phyloP scores from a whole-genome alignment of 2,329 filamentous ascomycete species.

The Penicillium capsulatum region DNA sequence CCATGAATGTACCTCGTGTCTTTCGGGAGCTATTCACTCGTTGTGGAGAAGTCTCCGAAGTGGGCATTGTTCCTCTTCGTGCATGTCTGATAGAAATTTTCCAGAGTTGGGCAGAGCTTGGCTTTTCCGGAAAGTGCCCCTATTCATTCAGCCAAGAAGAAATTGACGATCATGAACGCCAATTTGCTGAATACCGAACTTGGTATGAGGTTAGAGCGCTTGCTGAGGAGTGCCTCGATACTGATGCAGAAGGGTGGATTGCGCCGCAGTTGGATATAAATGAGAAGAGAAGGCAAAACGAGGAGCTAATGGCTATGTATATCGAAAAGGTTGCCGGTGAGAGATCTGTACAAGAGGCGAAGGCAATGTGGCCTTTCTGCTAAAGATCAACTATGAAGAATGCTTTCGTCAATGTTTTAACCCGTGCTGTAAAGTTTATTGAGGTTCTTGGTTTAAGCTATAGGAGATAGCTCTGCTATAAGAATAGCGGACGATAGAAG shows the following conservation, averaged over 20 bases:
- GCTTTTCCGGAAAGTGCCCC: constrained; percentile 26
- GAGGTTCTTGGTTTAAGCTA: no score
- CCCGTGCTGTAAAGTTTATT: no score
- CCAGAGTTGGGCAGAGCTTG: constrained; percentile 23
- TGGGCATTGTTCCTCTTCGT: constrained; percentile 29
- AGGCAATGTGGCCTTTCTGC: constrained; percentile 18
- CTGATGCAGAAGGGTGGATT: constrained; percentile 37
- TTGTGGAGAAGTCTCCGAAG: constrained; percentile 25
- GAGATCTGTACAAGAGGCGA: constrained; percentile 17
- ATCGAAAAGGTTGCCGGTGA: constrained; percentile 15
- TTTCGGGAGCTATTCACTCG: constrained; percentile 33
- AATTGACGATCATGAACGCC: constrained; percentile 21
- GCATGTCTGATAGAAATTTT: constrained; percentile 32
- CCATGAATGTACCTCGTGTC: constrained; percentile 25
- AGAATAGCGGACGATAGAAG: no score
- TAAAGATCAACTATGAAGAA: not conserved
- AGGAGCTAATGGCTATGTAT: constrained; percentile 21
- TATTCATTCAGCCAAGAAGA: constrained; percentile 27
- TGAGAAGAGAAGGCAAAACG: constrained; percentile 23
- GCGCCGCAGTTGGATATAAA: constrained; percentile 28
- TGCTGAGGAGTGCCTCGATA: constrained; percentile 26
- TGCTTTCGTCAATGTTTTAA: no score
- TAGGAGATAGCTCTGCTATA: no score
- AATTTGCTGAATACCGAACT: constrained; percentile 29
- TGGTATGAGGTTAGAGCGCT: constrained; percentile 26